Conservation (phyloP, 331 rosid genomes). For the Acacia pycnantha region DNA sequence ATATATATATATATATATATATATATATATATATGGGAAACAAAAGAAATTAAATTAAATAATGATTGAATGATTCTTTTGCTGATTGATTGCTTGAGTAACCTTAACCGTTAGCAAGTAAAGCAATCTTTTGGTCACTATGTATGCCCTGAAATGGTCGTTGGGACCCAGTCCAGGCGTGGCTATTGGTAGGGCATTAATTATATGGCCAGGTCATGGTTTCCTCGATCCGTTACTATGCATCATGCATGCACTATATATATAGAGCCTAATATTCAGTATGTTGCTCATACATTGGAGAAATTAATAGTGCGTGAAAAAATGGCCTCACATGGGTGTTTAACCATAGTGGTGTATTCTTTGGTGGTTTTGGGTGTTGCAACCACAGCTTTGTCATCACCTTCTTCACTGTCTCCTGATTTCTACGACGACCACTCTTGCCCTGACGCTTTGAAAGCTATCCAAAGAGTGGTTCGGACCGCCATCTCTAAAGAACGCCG, state of each 20-base stretch:
- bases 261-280: neutral
- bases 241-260: constrained; percentile 1
- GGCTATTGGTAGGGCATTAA: neutral
- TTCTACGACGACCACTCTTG: constrained; percentile 48
- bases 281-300: neutral
- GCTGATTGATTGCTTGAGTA: neutral
- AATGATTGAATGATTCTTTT: neutral
- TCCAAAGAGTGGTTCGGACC: constrained; percentile 33
- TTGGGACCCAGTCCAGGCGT: constrained; percentile 11
- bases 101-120: neutral
- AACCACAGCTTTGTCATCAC: constrained; percentile 19
- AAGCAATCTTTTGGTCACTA: neutral
- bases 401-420: constrained; percentile 21
- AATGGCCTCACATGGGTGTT: neutral
- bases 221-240: neutral
- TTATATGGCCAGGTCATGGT: neutral
- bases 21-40: neutral
- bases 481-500: constrained; percentile 45
- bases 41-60: neutral
- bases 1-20: neutral
- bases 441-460: constrained; percentile 45
- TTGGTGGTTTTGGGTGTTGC: constrained; percentile 25
- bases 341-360: neutral
- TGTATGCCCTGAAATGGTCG: constrained; percentile 4
- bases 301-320: neutral